phyloP scores from a whole-genome alignment of 495 filamentous ascomycete species.

The Neurospora sp. region DNA sequence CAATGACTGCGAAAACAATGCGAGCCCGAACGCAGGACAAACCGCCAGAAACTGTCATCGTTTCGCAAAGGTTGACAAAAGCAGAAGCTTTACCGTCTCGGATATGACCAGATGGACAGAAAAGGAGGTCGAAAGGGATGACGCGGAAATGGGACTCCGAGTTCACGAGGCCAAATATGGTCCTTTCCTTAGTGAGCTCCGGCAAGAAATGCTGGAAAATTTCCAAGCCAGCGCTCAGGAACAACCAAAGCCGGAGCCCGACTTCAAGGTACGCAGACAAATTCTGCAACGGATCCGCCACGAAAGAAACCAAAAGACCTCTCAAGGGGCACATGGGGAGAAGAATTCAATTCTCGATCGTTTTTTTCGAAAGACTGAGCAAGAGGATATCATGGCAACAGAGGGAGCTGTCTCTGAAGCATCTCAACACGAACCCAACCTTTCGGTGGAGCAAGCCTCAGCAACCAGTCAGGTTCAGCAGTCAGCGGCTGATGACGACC shows the following conservation, averaged over 20 bases:
- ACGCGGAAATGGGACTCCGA: constrained; percentile 12
- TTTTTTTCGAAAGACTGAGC: not conserved
- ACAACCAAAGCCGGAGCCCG: not conserved
- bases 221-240: not conserved
- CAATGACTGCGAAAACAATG: not conserved
- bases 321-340: not conserved
- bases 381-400: not conserved
- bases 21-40: not conserved
- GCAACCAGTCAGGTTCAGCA: not conserved
- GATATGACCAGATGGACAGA: not conserved
- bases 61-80: not conserved
- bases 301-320: not conserved
- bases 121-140: constrained; percentile 9
- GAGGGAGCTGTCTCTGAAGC: not conserved
- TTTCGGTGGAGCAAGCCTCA: not conserved
- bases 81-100: not conserved
- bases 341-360: not conserved
- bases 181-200: constrained; percentile 7
- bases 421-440: not conserved
- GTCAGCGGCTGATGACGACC: not conserved
- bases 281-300: not conserved
- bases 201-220: constrained; percentile 5
- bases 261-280: not conserved
- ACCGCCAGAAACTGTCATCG: not conserved
- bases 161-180: constrained; percentile 8